Evolutionary conservation across 176 grass and related monocot species (phyloP), one percentile per base, ranked within the genome.

Genomic region (Aegilops speltoides): DNA sequence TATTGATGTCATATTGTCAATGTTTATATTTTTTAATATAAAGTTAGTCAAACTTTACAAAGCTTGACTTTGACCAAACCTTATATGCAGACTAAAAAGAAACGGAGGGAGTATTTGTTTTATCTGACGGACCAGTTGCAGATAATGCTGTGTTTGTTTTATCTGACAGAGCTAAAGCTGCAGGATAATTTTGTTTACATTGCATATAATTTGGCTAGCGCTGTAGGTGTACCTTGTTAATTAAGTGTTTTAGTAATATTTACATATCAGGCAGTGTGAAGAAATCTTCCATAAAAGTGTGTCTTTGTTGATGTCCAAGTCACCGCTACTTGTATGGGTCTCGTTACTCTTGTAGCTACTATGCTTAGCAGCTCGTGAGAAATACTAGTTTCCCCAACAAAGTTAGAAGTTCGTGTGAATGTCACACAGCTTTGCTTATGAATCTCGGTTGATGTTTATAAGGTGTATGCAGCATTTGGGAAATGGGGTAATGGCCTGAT

Each of bases 381-480:
- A 61, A 22, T 68, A 23, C 24, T 83, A 16, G 34, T 71, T 33
- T 19, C 36, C 22, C 54, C 6, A 7, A 48, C 34, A 62, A 72
- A 34, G 13, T 29, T 24, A 17, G 31, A 84, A 83, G 32, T 83
- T 61, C 26, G 5, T 86, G 22, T 69, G 65, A 23, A 43, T 19
- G 3, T 33, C 34, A 24, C 45, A 26, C 48, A 29, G 68, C 26
- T 62, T 78, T 83, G 63, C 68, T n/a, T 34, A 56, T 78, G 61
- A 19, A 41, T 88, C 34, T 65, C 73, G 31, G 75, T 87, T n/a
- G n/a, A 60, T 46, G 15, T 40, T 62, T 62, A 36, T 46, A 63
- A 62, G 73, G 14, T 78, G 54, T 52, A 76, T 24, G 45, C 29
- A 69, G 16, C 28, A 54, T 76, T 66, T 54, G 29, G n/a, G 59